Base-by-base conservation (phyloP, 441 rosid genomes). In the Pelargonium fulgidum region DNA sequence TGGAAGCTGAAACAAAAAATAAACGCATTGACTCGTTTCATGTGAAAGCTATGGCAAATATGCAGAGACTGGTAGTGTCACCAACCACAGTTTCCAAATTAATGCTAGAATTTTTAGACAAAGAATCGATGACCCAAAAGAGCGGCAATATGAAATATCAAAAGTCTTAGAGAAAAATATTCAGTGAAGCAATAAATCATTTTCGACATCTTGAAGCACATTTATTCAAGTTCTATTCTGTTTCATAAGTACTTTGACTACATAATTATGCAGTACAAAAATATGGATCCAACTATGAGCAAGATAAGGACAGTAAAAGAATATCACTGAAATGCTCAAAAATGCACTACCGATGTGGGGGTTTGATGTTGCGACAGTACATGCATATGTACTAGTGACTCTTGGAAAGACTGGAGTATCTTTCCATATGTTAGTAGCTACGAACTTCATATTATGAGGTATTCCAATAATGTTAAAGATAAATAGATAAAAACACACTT, bases 1-100 rank as follows among this genome's bases (percentile, higher is more conserved):
- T 89, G 92, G 77, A 95, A 95, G 83, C 99, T 92, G 91, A 84
- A 83, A 70, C 24, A 36, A 59, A 65, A 52, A 9, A 14, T 33
- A 63, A 17, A 36, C 9, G 4, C 9, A 2, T 2, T 33, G 42
- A 50, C 26, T 33, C 8, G 47, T n/a, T 64, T 12, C 54, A 14
- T 3, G 58, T 50, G 0, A 50, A n/a, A n/a, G 6, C n/a, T 3
- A n/a, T 50, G 58, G 3, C 13, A 8, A 44, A 0, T 44, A 44
- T 44, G 48, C 10, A 44, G 2, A 9, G 13, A 10, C 48, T 44
- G 48, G 13, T 10, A 12, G 13, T 11, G 48, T 44, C 48, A 10
- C 48, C 8, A 36, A 36, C 41, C 41, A 36, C 6, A 36, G 41
- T 4, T 36, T 36, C 41, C 41, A 5, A 36, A 7, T 5, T 36